Evolutionary conservation across 352 stramenopile genomes (phyloP), one percentile per base, ranked within the genome.

Genomic region (Phytophthora nicotianae): DNA sequence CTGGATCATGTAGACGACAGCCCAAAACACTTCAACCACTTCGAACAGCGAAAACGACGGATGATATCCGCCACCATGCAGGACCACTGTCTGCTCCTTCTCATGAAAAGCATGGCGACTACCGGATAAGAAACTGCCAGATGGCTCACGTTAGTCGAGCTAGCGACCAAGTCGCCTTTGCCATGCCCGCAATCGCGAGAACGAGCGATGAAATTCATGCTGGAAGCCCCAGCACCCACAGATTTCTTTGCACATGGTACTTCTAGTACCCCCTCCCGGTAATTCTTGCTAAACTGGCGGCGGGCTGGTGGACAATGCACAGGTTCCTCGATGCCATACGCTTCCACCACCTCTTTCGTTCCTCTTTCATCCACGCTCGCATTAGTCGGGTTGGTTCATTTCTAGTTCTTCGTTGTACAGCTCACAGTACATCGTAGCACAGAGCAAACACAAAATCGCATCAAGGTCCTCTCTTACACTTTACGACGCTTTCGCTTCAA

Each of bases 91-190:
- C 16, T 33, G 23, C 10, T 27, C 26, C 16, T 40, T 38, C 45
- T 24, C 45, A 51, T 40, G 3, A 26, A 14, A 37, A 24, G 14
- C 16, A 24, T 51, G 45, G 9, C n/a, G 45, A 51, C 26, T 51
- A 51, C 45, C 24, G 45, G 45, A 51, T 51, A 51, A 51, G 45
- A 51, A 16, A 51, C 8, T 17, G n/a, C 45, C 45, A 51, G 45
- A 38, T 50, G 43, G 16, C 16, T 27, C 45, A 17, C 33, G 16
- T 40, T 40, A 5, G 33, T 40, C 33, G 29, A 40, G 24, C 24
- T 51, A 6, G 16, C 14, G 21, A 23, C 23, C 16, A 16, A 50
- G 23, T 17, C 43, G 27, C 24, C 16, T 38, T 38, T 51, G n/a
- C 13, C 16, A 51, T 51, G 45, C 45, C 45, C 45, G 45, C 45